These are phyloP conservation scores for Chrysosporium keratinophilum DNA, from an alignment of 2,329 filamentous ascomycete genomes.

Conservation along the genomic window DNA sequence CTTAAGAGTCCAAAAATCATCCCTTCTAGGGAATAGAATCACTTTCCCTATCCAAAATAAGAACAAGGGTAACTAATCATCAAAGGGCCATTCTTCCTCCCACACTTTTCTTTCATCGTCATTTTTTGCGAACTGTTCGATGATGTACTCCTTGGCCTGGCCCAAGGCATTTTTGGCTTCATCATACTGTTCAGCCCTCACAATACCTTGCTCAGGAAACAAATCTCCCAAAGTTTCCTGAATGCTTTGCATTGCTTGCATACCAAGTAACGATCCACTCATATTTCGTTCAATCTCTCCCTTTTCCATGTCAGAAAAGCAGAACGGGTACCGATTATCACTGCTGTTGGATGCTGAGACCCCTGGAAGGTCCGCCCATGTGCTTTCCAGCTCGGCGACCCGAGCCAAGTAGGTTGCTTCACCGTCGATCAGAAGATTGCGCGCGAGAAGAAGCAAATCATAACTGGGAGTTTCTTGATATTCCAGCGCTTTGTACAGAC, in stretches of 20 bases:
- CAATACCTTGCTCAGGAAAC: conserved; percentile 14
- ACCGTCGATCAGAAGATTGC: conserved; percentile 10
- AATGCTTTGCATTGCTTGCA: conserved; percentile 12
- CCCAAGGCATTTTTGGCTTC: conserved; percentile 9
- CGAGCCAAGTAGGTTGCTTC: conserved; percentile 9
- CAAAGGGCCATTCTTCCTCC: conserved; percentile 14
- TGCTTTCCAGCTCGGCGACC: conserved; percentile 1
- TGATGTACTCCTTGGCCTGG: conserved; percentile 14
- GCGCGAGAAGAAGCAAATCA: conserved; percentile 12
- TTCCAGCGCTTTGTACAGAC: conserved; percentile 9
- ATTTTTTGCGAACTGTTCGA: conserved; percentile 6
- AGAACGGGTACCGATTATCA: conserved; percentile 1
- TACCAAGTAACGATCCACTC: conserved; percentile 9
- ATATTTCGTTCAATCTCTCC: conserved; percentile 8
- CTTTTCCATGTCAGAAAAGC: conserved; percentile 8
- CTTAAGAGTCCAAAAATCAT: too few species aligned
- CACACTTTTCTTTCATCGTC: conserved; percentile 9
- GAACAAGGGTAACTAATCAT: neutral
- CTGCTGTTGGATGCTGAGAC: neutral
- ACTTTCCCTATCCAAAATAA: too few species aligned
- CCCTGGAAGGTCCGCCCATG: neutral
- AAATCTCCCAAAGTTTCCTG: conserved; percentile 9
- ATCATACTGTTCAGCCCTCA: conserved; percentile 11
- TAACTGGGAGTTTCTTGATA: conserved; percentile 10
- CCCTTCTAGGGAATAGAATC: too few species aligned